These are phyloP conservation scores for Huntiella abstrusa DNA, from an alignment of 2,329 filamentous ascomycete species.

Conservation along the genomic window DNA sequence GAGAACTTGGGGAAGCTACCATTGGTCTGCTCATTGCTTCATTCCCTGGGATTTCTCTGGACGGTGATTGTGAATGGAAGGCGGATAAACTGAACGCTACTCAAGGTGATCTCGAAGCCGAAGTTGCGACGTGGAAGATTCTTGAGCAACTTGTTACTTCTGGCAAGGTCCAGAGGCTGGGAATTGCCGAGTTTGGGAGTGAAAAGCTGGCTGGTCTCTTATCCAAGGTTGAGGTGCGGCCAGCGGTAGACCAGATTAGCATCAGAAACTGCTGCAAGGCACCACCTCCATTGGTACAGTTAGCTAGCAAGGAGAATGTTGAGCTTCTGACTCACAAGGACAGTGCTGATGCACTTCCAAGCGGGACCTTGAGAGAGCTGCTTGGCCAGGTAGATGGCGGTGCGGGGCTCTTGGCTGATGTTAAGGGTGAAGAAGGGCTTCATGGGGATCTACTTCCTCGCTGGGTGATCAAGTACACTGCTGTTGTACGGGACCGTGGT, in stretches of 20 bases:
- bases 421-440: constrained; percentile 35
- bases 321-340: constrained; percentile 89
- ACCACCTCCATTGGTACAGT: constrained; percentile 64
- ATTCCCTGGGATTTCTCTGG: constrained; percentile 84
- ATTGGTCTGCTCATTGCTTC: constrained; percentile 84
- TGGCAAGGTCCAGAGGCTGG: constrained; percentile 56
- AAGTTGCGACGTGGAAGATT: constrained; percentile 48
- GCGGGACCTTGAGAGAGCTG: constrained; percentile 67
- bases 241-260: constrained; percentile 88
- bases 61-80: constrained; percentile 74
- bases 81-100: constrained; percentile 41
- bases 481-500: constrained; percentile 78
- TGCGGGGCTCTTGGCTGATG: constrained; percentile 47
- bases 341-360: constrained; percentile 75
- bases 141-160: constrained; percentile 55
- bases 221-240: constrained; percentile 47
- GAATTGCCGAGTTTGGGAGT: constrained; percentile 79
- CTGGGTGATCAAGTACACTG: constrained; percentile 96
- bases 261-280: constrained; percentile 91
- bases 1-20: constrained; percentile 54
- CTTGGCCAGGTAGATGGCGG: constrained; percentile 54
- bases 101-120: constrained; percentile 48
- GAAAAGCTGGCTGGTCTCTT: constrained; percentile 67
- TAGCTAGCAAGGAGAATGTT: constrained; percentile 68
- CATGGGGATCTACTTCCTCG: constrained; percentile 65